Percentiles rank a stretch among this genome's conserved stretches.
These are phyloP conservation scores for Suillus hirtellus DNA, from an alignment of 768 basidiomycete genomes.

Conservation along the genomic window DNA sequence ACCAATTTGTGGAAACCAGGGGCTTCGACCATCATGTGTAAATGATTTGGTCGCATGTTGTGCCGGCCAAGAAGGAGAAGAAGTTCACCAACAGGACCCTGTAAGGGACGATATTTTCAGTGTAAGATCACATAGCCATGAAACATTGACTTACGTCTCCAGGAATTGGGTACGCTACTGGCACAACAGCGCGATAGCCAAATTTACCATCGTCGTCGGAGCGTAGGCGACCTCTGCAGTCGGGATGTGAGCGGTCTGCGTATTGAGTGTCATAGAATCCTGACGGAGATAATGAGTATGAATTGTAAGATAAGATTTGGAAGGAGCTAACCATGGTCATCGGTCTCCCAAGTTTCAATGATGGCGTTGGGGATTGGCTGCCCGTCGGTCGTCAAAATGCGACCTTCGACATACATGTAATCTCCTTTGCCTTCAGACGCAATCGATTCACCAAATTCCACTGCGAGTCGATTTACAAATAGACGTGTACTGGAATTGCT, in stretches of 20 bases:
- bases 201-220: slow-evolving; percentile 63
- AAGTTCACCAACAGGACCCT: slow-evolving; percentile 73
- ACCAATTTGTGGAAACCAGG: slow-evolving; percentile 70
- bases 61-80: slow-evolving; percentile 61
- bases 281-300: slow-evolving; percentile 7
- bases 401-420: slow-evolving; percentile 80
- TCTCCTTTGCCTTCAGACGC: slow-evolving; percentile 88
- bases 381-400: slow-evolving; percentile 57
- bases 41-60: slow-evolving; percentile 75
- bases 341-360: slow-evolving; percentile 87
- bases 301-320: slow-evolving; percentile 36
- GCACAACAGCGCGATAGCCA: slow-evolving; percentile 71
- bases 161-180: slow-evolving; percentile 72
- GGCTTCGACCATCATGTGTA: slow-evolving; percentile 74
- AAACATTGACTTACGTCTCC: slow-evolving; percentile 47
- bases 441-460: slow-evolving; percentile 69
- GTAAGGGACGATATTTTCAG: slow-evolving; percentile 15
- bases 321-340: slow-evolving; percentile 47
- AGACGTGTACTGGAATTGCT: neutral
- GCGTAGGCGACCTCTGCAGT: slow-evolving; percentile 70
- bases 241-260: slow-evolving; percentile 52
- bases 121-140: slow-evolving; percentile 8
- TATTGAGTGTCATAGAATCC: slow-evolving; percentile 53
- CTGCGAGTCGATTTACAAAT: slow-evolving; percentile 33
- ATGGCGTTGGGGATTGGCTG: slow-evolving; percentile 62